Evolutionary conservation across 148 eudicot genomes (phyloP).

Genomic region (Camellia japonica): DNA sequence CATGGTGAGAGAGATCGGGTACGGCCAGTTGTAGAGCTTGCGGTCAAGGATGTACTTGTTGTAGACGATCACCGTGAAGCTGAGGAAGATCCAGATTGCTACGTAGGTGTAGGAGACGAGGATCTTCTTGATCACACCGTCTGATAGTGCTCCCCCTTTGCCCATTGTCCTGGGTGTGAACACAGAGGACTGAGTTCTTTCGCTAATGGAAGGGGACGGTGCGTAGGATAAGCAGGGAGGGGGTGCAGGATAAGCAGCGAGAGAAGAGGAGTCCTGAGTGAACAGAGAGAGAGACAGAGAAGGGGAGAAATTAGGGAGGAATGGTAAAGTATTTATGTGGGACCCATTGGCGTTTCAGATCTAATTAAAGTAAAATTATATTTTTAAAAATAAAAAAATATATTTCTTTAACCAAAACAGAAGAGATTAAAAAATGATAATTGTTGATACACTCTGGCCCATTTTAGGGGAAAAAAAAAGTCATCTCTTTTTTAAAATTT

Average conservation of each 20-base stretch:
- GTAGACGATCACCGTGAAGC: slow-evolving; percentile 65
- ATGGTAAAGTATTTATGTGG: no score
- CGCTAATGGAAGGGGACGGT: no score
- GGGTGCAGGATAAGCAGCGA: background rate
- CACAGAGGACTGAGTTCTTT: background rate
- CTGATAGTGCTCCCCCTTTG: slow-evolving; percentile 30
- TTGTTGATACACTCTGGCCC: no score
- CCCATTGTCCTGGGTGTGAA: slow-evolving; percentile 19
- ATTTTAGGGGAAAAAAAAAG: no score
- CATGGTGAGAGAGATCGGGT: slow-evolving; percentile 65
- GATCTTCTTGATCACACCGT: slow-evolving; percentile 53
- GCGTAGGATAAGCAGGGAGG: background rate
- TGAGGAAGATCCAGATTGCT: slow-evolving; percentile 54
- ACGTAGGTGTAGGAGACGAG: slow-evolving; percentile 63
- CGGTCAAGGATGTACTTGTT: slow-evolving; percentile 67
- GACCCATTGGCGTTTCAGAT: no score
- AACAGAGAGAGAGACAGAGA: background rate
- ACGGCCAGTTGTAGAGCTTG: slow-evolving; percentile 73
- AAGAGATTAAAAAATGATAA: no score
- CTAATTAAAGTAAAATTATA: no score
- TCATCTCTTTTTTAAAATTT: no score
- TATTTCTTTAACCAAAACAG: no score
- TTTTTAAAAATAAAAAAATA: no score
- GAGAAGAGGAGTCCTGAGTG: background rate
- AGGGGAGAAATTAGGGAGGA: background rate